Conservation (phyloP, 2,329 filamentous ascomycete species). For the Plectosphaerella plurivora region DNA sequence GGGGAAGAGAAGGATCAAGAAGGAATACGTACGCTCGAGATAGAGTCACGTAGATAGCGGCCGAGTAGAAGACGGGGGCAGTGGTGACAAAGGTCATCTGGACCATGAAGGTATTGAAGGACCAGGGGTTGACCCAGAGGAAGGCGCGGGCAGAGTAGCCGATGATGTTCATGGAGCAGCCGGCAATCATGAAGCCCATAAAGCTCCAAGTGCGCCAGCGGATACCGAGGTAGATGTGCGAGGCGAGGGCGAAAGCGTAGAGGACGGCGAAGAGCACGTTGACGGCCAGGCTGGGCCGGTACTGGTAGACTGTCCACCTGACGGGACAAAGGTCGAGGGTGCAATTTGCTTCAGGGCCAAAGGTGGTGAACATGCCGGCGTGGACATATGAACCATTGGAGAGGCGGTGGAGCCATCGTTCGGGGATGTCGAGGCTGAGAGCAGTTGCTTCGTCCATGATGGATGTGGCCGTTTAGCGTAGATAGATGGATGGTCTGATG, state of each 20-base stretch:
- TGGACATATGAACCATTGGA: constrained; percentile 17
- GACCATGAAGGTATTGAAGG: constrained; percentile 57
- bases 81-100: constrained; percentile 59
- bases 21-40: constrained; percentile 26
- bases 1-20: accelerated
- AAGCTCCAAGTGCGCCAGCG: constrained; percentile 44
- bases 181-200: constrained; percentile 47
- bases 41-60: constrained; percentile 63
- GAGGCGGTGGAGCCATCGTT: background rate
- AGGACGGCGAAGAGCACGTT: constrained; percentile 37
- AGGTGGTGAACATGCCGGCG: constrained; percentile 21
- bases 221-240: constrained; percentile 41
- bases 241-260: constrained; percentile 40
- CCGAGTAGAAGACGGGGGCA: constrained; percentile 45
- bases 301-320: constrained; percentile 39
- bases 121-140: constrained; percentile 54
- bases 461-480: background rate
- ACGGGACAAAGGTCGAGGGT: constrained; percentile 43
- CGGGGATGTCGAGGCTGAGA: background rate
- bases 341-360: constrained; percentile 44
- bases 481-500: no score
- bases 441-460: background rate
- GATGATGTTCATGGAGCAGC: constrained; percentile 53
- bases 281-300: constrained; percentile 38
- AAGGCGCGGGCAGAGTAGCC: constrained; percentile 60